Percentiles rank a stretch among this genome's conserved stretches.
Conservation (phyloP, 1,284 basidiomycete genomes). For the Marasmius oreades region DNA sequence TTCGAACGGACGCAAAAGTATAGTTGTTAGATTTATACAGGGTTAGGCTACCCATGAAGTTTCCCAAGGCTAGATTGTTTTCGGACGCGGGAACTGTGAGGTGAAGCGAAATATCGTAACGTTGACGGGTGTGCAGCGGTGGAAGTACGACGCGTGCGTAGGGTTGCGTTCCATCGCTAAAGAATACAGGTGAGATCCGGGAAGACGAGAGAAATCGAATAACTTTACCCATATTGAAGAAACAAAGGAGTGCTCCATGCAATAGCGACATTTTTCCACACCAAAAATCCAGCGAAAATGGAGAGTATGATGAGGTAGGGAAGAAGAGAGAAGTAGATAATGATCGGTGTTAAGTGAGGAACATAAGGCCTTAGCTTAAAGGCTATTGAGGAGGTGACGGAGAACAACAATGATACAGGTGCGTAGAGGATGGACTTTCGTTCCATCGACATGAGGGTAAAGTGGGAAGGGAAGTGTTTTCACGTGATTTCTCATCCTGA, state of each 20-base stretch:
- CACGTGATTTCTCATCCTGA: too few relatives aligned
- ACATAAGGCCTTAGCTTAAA: slow-evolving; percentile 43
- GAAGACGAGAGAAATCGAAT: not conserved
- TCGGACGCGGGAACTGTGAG: slow-evolving; percentile 65
- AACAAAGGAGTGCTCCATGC: slow-evolving; percentile 64
- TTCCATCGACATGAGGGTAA: slow-evolving; percentile 1
- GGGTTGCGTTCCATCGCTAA: slow-evolving; percentile 59
- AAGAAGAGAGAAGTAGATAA: slow-evolving; percentile 56
- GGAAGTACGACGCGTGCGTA: slow-evolving; percentile 55
- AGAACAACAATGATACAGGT: slow-evolving; percentile 18
- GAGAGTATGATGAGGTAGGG: slow-evolving; percentile 61
- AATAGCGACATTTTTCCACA: slow-evolving; percentile 67
- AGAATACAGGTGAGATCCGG: slow-evolving; percentile 1
- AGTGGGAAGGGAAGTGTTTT: too few relatives aligned
- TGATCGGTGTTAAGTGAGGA: slow-evolving; percentile 56
- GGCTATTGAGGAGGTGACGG: slow-evolving; percentile 17
- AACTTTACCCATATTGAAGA: slow-evolving; percentile 69
- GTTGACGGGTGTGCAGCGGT: slow-evolving; percentile 51
- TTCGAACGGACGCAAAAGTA: slow-evolving; percentile 54
- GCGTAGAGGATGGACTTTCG: slow-evolving; percentile 9
- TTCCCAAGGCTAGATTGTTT: slow-evolving; percentile 67
- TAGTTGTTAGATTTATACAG: slow-evolving; percentile 55
- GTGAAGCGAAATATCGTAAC: slow-evolving; percentile 67
- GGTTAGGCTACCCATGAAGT: slow-evolving; percentile 72
- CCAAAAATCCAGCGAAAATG: slow-evolving; percentile 59